Percentiles rank a stretch among this genome's conserved stretches.
These are phyloP conservation scores for Phaseolus lunatus DNA, from an alignment of 306 rosid species.

Conservation along the genomic window DNA sequence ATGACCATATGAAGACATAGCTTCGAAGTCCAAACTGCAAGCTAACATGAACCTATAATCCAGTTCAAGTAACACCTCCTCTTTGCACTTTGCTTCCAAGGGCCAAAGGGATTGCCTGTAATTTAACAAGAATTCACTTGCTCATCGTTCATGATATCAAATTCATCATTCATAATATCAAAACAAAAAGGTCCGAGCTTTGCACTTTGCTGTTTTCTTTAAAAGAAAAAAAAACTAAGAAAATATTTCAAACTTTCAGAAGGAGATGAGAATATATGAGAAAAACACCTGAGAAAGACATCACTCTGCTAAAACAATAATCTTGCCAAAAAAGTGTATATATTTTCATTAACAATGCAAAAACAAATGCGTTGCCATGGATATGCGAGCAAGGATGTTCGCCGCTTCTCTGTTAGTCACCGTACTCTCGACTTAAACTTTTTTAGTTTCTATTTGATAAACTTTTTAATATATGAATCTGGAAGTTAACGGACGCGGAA, in stretches of 20 bases:
- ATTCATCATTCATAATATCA: neutral
- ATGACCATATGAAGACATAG: constrained; percentile 72
- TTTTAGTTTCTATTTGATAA: neutral
- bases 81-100: constrained; percentile 45
- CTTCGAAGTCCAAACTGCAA: constrained; percentile 38
- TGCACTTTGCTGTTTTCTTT: neutral
- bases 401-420: constrained; percentile 34
- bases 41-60: constrained; percentile 34
- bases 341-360: neutral
- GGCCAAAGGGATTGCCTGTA: constrained; percentile 53
- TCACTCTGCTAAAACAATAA: constrained; percentile 10
- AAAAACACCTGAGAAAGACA: constrained; percentile 52
- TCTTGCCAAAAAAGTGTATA: constrained; percentile 4
- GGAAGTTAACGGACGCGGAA: neutral
- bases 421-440: neutral
- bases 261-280: neutral
- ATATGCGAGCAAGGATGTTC: constrained; percentile 12
- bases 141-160: constrained; percentile 13
- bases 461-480: neutral
- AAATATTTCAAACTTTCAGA: constrained; percentile 1
- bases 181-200: neutral
- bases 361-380: neutral
- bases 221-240: neutral
- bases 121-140: constrained; percentile 40
- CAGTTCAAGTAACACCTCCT: constrained; percentile 43